Base-by-base conservation (phyloP, 2,329 filamentous ascomycete species). In the Monosporascus sp. region DNA sequence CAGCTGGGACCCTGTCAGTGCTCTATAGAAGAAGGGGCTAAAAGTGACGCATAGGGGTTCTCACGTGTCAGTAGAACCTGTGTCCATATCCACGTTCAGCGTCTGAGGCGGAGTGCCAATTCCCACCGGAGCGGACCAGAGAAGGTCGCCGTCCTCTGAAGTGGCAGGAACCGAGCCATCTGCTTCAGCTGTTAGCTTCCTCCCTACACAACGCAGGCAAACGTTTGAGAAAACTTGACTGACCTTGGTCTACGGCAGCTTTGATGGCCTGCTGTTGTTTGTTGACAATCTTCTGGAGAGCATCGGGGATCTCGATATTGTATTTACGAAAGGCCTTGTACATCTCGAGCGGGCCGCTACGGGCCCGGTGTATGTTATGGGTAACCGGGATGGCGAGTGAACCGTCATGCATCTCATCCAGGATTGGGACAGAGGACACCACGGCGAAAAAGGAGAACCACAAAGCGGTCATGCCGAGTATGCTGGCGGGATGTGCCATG, bases 31-130 rank as follows among this genome's bases (percentile, higher is more conserved):
- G 5, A 31, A 47, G 24, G 24, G 62, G 54, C 8, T 60, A 56
- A 22, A 59, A 60, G 38, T 62, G 65, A 51, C 66, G 63, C 44
- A 60, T 56, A 56, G 64, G 52, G 52, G 57, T 61, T 14, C 87
- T 80, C 79, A 94, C 86, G 80, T 68, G 54, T 82, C 80, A 9
- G 75, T 71, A 7, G 79, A 82, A 11, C 79, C 80, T 2, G 78
- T 81, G 58, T 81, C 79, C 24, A 81, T 59, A n/a, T 78, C 73
- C 43, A 81, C 62, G 47, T 72, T 74, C 43, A 80, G 52, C 6
- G 63, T 67, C 56, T 81, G 78, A 1, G 75, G 70, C 0, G 78
- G 78, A 15, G 68, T 76, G 9, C 78, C 78, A 47, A 81, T 62
- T 48, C 72, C 63, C 25, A 78, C 60, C 27, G 77, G 71, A 31